A percentile compares a stretch with the other conserved stretches of the same genome.
Evolutionary conservation across 257 asterid species (phyloP).

Genomic region (Solanum sejunctum): DNA sequence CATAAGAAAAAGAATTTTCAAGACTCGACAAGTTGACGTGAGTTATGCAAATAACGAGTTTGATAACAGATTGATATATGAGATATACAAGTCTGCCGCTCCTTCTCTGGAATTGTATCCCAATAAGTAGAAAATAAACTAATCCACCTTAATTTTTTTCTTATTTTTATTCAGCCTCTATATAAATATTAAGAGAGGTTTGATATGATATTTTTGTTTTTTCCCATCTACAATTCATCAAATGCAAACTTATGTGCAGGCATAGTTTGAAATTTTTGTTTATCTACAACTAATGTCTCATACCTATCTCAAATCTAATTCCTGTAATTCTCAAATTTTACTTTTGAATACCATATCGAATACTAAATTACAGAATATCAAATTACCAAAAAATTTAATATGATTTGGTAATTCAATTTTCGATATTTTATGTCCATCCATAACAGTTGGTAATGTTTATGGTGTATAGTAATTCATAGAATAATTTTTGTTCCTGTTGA

Average conservation of each 20-base stretch:
- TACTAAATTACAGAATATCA: too few relatives aligned
- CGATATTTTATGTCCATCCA: too few relatives aligned
- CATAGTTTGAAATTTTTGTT: background rate
- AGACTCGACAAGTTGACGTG: background rate
- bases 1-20: background rate
- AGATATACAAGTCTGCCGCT: constrained; percentile 52
- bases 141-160: background rate
- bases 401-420: too few relatives aligned
- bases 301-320: too few relatives aligned
- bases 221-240: background rate
- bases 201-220: background rate
- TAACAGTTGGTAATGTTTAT: too few relatives aligned
- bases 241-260: background rate
- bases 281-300: too few relatives aligned
- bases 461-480: too few relatives aligned
- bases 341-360: too few relatives aligned
- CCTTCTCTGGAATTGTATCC: constrained; percentile 11
- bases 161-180: background rate
- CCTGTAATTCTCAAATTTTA: too few relatives aligned
- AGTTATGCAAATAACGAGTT: constrained; percentile 21
- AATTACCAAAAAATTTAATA: too few relatives aligned
- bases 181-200: background rate
- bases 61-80: constrained; percentile 44
- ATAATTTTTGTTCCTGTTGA: too few relatives aligned
- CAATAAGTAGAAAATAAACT: background rate